phyloP scores from a whole-genome alignment of 176 grass and related monocot species.

The Bothriochloa decipiens region DNA sequence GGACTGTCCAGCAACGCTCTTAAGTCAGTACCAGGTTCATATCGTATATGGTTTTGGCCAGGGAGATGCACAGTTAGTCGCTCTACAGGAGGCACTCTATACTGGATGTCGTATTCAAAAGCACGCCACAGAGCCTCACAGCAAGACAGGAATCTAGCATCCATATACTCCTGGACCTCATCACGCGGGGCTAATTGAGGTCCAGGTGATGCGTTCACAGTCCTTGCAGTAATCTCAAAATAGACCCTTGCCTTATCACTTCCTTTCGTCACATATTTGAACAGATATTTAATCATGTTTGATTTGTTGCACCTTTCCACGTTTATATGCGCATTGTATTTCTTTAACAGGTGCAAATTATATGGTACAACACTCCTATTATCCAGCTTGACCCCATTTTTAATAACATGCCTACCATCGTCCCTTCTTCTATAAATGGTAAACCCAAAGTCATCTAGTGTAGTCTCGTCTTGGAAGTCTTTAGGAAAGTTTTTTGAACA shows the following conservation, averaged over 20 bases:
- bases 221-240: not conserved
- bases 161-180: not conserved
- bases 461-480: not conserved
- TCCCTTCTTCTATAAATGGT: not conserved
- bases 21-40: not conserved
- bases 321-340: not conserved
- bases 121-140: not conserved
- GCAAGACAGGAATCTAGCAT: not conserved
- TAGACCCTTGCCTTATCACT: not conserved
- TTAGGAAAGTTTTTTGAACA: not conserved
- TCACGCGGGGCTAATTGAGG: not conserved
- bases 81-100: not conserved
- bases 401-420: not conserved
- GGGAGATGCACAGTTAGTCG: not conserved
- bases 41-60: not conserved
- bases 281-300: not conserved
- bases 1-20: fast-evolving
- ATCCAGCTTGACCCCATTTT: not conserved
- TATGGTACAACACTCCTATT: not conserved
- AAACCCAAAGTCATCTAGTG: not conserved
- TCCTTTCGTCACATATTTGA: not conserved
- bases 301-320: not conserved
- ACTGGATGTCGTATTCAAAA: not conserved
- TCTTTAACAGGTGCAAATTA: not conserved
- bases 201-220: not conserved